A percentile compares a stretch with the other conserved stretches of the same genome.
Conservation (phyloP, 2,329 filamentous ascomycete species). For the Diaporthe sp. region DNA sequence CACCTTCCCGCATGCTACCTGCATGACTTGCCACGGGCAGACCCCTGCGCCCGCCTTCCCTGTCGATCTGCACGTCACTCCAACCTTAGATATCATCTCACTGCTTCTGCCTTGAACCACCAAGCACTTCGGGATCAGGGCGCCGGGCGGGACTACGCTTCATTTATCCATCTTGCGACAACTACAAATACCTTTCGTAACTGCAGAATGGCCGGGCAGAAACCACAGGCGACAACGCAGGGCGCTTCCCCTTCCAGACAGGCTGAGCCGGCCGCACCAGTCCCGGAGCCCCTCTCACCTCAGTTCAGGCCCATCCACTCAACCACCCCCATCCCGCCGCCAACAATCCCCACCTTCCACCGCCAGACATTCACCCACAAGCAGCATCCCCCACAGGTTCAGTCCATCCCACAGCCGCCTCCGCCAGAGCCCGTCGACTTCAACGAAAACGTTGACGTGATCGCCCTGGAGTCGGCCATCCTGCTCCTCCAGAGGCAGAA, state of each 20-base stretch:
- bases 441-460: slow-evolving; percentile 82
- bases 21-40: slow-evolving; percentile 4
- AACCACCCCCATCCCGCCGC: slow-evolving; percentile 39
- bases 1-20: slow-evolving; percentile 18
- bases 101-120: slow-evolving; percentile 11
- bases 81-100: slow-evolving; percentile 1
- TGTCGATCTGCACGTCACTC: slow-evolving; percentile 34
- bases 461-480: slow-evolving; percentile 88
- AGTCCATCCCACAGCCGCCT: slow-evolving; percentile 54
- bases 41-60: slow-evolving; percentile 26
- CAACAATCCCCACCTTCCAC: slow-evolving; percentile 46
- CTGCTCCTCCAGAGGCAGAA: slow-evolving; percentile 89
- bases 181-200: too few relatives aligned
- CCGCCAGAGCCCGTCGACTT: slow-evolving; percentile 69
- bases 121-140: neutral
- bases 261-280: slow-evolving; percentile 36
- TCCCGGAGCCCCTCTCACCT: slow-evolving; percentile 29
- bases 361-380: slow-evolving; percentile 61
- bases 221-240: slow-evolving; percentile 43
- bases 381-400: slow-evolving; percentile 55
- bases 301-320: slow-evolving; percentile 36
- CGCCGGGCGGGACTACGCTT: neutral
- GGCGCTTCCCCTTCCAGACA: slow-evolving; percentile 43
- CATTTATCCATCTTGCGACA: slow-evolving; percentile 15
- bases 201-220: slow-evolving; percentile 48